Percentiles rank a stretch among this genome's conserved stretches.
These are phyloP conservation scores for Fusarium verrucosum DNA, from an alignment of 2,329 filamentous ascomycete species.

Conservation along the genomic window DNA sequence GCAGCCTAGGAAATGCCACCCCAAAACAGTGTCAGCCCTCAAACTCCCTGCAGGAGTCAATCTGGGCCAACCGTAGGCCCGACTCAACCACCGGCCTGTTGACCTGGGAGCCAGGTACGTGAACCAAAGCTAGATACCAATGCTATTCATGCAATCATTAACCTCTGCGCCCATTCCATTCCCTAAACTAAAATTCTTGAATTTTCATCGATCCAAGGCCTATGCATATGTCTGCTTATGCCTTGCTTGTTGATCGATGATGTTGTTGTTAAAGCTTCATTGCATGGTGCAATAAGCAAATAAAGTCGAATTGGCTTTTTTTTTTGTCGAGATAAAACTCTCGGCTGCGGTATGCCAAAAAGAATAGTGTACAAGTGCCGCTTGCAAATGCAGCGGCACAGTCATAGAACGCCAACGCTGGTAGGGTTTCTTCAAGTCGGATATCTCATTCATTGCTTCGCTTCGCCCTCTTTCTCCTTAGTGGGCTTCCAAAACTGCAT, in stretches of 20 bases:
- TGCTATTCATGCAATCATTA: constrained; percentile 53
- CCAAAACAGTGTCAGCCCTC: constrained; percentile 23
- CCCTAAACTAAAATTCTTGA: constrained; percentile 34
- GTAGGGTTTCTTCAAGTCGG: constrained; percentile 9
- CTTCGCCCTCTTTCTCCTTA: constrained; percentile 54
- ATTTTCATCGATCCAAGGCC: constrained; percentile 21
- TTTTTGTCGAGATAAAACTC: constrained; percentile 3
- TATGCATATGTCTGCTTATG: constrained; percentile 19
- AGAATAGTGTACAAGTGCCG: constrained; percentile 51
- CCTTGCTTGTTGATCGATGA: constrained; percentile 10
- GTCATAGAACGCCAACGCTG: constrained; percentile 31
- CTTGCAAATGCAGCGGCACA: constrained; percentile 49
- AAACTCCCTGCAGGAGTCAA: constrained; percentile 12
- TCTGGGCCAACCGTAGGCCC: constrained; percentile 14
- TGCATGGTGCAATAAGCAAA: background rate
- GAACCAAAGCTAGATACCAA: constrained; percentile 47
- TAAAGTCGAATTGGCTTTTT: constrained; percentile 7
- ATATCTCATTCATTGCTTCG: constrained; percentile 36
- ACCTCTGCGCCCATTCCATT: constrained; percentile 43
- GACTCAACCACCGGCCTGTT: constrained; percentile 28
- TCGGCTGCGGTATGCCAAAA: constrained; percentile 36
- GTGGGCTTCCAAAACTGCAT: constrained; percentile 82
- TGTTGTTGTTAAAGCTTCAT: constrained; percentile 9
- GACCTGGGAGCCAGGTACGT: constrained; percentile 32
- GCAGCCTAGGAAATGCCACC: constrained; percentile 23